Conservation (phyloP, 2,329 filamentous ascomycete species). For the Botrytis byssoidea region DNA sequence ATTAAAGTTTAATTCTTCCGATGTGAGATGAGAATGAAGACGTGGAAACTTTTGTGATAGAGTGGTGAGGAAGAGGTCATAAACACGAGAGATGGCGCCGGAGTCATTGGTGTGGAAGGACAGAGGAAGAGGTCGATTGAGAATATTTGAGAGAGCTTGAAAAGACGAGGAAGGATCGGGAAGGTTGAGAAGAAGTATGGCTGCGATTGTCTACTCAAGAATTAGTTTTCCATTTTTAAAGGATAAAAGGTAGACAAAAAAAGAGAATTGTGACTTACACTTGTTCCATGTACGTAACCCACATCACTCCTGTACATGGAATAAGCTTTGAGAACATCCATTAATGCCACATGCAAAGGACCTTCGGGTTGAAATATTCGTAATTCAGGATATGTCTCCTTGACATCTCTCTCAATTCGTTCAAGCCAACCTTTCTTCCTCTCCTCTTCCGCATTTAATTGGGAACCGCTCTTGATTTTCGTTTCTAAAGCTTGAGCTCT, state of each 20-base stretch:
- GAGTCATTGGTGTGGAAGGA: conserved; percentile 72
- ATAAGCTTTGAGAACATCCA: conserved; percentile 76
- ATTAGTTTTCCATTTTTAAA: background rate
- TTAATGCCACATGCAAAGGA: conserved; percentile 64
- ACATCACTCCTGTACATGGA: conserved; percentile 80
- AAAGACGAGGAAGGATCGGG: conserved; percentile 63
- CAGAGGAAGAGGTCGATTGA: conserved; percentile 72
- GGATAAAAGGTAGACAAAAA: background rate
- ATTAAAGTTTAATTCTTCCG: conserved; percentile 47
- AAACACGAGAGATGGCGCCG: conserved; percentile 66
- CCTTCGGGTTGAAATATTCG: conserved; percentile 58
- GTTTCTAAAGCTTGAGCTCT: conserved; percentile 62
- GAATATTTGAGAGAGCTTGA: conserved; percentile 69
- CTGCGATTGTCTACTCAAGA: conserved; percentile 62
- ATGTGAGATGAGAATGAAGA: conserved; percentile 63
- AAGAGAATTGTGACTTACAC: conserved; percentile 52
- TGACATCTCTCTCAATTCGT: conserved; percentile 62
- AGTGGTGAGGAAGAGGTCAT: conserved; percentile 66
- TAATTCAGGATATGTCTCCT: conserved; percentile 67
- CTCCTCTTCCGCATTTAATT: conserved; percentile 48
- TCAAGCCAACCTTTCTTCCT: conserved; percentile 60
- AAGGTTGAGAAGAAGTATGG: conserved; percentile 70
- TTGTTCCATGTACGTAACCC: conserved; percentile 72
- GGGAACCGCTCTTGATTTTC: conserved; percentile 36
- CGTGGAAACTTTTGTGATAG: conserved; percentile 62